A percentile compares a stretch with the other conserved stretches of the same genome.
Evolutionary conservation across 148 eudicot genomes (phyloP).

Genomic region (Rhododendron griersonianum): DNA sequence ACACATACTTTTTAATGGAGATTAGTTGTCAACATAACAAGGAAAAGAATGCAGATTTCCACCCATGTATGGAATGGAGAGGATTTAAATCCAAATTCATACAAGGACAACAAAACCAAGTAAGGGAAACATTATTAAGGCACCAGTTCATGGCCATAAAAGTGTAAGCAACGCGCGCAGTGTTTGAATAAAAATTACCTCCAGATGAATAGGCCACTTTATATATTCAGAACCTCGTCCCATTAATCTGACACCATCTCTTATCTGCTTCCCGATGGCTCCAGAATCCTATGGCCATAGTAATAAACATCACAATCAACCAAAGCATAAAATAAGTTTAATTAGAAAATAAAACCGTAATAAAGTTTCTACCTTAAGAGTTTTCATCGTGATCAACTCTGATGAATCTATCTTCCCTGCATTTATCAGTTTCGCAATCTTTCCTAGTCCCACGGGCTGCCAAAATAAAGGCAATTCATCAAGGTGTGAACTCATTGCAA

Average conservation of each 20-base stretch:
- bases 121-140: neutral
- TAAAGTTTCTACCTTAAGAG: constrained; percentile 54
- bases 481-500: neutral
- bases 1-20: neutral
- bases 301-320: constrained; percentile 9
- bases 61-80: neutral
- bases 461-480: neutral
- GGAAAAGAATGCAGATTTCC: neutral
- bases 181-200: constrained; percentile 41
- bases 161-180: neutral
- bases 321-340: neutral
- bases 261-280: constrained; percentile 92
- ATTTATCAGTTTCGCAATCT: constrained; percentile 88
- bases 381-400: constrained; percentile 95
- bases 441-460: constrained; percentile 97
- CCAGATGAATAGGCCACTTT: constrained; percentile 93
- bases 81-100: neutral
- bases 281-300: constrained; percentile 54
- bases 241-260: constrained; percentile 95
- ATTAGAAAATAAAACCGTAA: neutral
- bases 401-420: constrained; percentile 96
- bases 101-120: neutral
- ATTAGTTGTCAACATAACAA: neutral
- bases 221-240: constrained; percentile 88
- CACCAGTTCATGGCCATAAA: neutral